Evolutionary conservation across 768 basidiomycete species (phyloP).

Genomic region (Lentinula sp.): DNA sequence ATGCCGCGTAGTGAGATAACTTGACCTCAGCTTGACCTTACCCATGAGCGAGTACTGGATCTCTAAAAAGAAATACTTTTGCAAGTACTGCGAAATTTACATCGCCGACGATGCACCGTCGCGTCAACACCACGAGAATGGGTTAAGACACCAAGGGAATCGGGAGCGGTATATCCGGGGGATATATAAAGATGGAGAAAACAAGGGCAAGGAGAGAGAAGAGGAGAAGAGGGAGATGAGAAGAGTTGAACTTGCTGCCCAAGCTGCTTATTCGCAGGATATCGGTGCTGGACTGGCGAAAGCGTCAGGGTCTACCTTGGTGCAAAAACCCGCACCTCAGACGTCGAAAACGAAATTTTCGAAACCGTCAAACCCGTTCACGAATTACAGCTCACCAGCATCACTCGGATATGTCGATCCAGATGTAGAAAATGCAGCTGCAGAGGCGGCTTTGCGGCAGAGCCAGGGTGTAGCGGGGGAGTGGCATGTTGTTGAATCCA

Average conservation of each 20-base stretch:
- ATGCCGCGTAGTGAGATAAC: too few species aligned
- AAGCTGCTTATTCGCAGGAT: constrained; percentile 74
- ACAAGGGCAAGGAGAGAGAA: constrained; percentile 76
- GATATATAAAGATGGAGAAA: constrained; percentile 90
- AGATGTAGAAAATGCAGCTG: constrained; percentile 59
- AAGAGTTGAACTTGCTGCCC: constrained; percentile 77
- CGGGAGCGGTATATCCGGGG: constrained; percentile 87
- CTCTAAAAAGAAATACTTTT: constrained; percentile 87
- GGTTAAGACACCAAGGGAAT: constrained; percentile 91
- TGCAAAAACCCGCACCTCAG: constrained; percentile 20
- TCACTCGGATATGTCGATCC: constrained; percentile 79
- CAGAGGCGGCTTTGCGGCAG: constrained; percentile 52
- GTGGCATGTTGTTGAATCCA: constrained; percentile 61
- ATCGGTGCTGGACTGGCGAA: constrained; percentile 62
- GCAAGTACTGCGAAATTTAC: constrained; percentile 97
- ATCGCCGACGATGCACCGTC: constrained; percentile 96
- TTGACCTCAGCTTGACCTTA: background rate
- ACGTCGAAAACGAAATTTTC: constrained; percentile 39
- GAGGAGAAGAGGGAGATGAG: constrained; percentile 88
- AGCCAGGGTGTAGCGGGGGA: constrained; percentile 70
- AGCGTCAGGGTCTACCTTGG: constrained; percentile 23
- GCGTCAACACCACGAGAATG: constrained; percentile 85
- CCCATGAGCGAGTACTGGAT: constrained; percentile 91
- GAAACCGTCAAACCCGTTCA: constrained; percentile 59
- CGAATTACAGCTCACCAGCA: constrained; percentile 85